phyloP scores from a whole-genome alignment of 2,329 filamentous ascomycete genomes.

The Fusarium annulatum region DNA sequence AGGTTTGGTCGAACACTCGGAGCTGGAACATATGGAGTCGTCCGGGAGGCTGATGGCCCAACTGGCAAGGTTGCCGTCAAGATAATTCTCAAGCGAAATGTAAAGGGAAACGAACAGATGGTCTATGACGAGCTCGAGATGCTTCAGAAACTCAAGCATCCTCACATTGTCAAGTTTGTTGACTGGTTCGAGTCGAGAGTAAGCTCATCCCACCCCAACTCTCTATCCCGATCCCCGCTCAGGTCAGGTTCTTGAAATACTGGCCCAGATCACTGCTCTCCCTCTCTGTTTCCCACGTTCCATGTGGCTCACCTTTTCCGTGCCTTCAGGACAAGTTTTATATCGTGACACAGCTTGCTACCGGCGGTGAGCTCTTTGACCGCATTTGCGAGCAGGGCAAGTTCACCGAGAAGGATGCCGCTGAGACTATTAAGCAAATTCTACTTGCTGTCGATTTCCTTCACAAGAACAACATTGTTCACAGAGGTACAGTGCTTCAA shows the following conservation, averaged over 20 bases:
- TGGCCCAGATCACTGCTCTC: slow-evolving; percentile 1
- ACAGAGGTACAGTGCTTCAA: slow-evolving; percentile 74
- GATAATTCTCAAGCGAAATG: slow-evolving; percentile 99
- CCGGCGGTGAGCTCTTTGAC: slow-evolving; percentile 96
- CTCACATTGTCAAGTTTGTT: slow-evolving; percentile 95
- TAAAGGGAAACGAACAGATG: slow-evolving; percentile 98
- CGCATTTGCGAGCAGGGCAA: slow-evolving; percentile 97
- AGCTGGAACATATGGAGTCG: slow-evolving; percentile 97
- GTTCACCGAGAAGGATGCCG: slow-evolving; percentile 98
- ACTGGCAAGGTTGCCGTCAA: slow-evolving; percentile 92
- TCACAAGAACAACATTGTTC: slow-evolving; percentile 93
- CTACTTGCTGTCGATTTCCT: slow-evolving; percentile 94
- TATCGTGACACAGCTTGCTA: slow-evolving; percentile 96
- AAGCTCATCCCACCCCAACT: slow-evolving; percentile 47
- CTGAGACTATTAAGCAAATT: slow-evolving; percentile 94
- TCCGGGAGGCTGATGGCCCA: slow-evolving; percentile 90
- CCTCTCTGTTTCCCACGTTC: background rate
- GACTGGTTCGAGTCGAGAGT: slow-evolving; percentile 99
- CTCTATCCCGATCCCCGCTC: background rate
- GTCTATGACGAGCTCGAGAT: slow-evolving; percentile 97
- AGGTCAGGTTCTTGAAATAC: slow-evolving; percentile 2
- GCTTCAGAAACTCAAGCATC: slow-evolving; percentile 89
- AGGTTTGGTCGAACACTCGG: slow-evolving; percentile 92
- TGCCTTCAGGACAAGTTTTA: slow-evolving; percentile 92
- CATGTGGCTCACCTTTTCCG: slow-evolving; percentile 19